Conservation (phyloP, 257 asterid genomes). For the Cruciata laevipes region DNA sequence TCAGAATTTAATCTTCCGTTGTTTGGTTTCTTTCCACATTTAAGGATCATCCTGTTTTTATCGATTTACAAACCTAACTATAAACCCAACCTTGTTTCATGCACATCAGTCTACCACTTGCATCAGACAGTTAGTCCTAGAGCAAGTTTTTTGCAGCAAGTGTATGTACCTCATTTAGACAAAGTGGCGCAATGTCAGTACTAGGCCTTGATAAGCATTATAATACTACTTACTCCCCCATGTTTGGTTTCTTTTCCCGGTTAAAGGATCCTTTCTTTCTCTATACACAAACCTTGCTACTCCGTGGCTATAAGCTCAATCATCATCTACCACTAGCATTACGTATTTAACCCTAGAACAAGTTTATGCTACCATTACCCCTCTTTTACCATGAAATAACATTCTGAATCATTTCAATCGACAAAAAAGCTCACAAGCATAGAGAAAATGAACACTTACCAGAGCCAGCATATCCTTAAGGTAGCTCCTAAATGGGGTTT, state of each 20-base stretch:
- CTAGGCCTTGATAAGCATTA: neutral
- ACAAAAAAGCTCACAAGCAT: neutral
- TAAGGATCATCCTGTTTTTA: neutral
- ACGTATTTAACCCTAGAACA: neutral
- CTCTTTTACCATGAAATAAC: too few relatives aligned
- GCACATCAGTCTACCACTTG: neutral
- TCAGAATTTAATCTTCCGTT: neutral
- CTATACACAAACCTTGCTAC: neutral
- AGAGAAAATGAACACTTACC: constrained; percentile 29
- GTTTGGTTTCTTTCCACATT: too few relatives aligned
- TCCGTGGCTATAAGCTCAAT: too few relatives aligned
- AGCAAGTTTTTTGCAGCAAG: neutral
- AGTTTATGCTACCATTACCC: neutral
- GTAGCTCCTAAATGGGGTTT: constrained; percentile 68
- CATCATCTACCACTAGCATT: neutral
- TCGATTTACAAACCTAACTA: too few relatives aligned
- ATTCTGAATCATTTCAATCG: too few relatives aligned
- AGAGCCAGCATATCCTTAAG: constrained; percentile 56
- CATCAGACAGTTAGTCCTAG: too few relatives aligned
- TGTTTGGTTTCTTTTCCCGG: neutral
- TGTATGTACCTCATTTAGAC: neutral
- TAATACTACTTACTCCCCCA: neutral
- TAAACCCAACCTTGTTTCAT: neutral
- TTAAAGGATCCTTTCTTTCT: neutral
- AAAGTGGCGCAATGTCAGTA: too few relatives aligned